Conservation (phyloP, 1,139 yeast species). For the Yamadazyma triangularis region DNA sequence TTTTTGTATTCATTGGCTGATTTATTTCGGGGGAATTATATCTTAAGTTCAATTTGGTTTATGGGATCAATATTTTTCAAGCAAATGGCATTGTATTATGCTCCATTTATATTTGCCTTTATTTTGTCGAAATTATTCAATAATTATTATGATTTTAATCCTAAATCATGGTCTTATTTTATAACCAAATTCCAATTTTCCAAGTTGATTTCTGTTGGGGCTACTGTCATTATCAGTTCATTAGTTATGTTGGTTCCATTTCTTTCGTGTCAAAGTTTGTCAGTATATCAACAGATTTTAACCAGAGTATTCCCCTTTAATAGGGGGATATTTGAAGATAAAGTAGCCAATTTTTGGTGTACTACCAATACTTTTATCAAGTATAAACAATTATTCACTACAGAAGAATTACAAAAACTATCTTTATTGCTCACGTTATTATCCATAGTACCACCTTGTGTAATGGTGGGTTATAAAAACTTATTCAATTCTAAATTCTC, state of each 20-base stretch:
- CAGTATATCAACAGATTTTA: constrained; percentile 35
- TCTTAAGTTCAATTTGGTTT: constrained; percentile 75
- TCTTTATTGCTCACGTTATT: constrained; percentile 62
- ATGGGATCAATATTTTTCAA: constrained; percentile 78
- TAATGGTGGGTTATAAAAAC: constrained; percentile 50
- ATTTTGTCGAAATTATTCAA: constrained; percentile 46
- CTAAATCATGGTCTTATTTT: constrained; percentile 7
- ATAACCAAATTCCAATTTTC: constrained; percentile 24
- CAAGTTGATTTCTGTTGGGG: constrained; percentile 56
- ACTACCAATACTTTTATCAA: constrained; percentile 75
- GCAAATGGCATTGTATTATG: constrained; percentile 93
- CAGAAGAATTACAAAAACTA: constrained; percentile 55
- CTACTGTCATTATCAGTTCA: constrained; percentile 58
- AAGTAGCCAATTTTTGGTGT: constrained; percentile 98
- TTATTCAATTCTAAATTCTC: constrained; percentile 29
- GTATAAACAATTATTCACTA: constrained; percentile 53
- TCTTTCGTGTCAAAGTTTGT: constrained; percentile 19
- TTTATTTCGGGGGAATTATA: constrained; percentile 57
- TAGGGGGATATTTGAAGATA: constrained; percentile 96
- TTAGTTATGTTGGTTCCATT: constrained; percentile 59
- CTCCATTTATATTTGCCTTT: constrained; percentile 83
- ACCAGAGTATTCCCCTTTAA: constrained; percentile 84
- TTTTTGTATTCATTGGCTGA: constrained; percentile 65
- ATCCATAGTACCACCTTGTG: constrained; percentile 65
- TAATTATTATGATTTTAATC: constrained; percentile 16